A percentile compares a stretch with the other conserved stretches of the same genome.
These are phyloP conservation scores for Pseudodiploospora longispora DNA, from an alignment of 2,329 filamentous ascomycete species.

Conservation along the genomic window DNA sequence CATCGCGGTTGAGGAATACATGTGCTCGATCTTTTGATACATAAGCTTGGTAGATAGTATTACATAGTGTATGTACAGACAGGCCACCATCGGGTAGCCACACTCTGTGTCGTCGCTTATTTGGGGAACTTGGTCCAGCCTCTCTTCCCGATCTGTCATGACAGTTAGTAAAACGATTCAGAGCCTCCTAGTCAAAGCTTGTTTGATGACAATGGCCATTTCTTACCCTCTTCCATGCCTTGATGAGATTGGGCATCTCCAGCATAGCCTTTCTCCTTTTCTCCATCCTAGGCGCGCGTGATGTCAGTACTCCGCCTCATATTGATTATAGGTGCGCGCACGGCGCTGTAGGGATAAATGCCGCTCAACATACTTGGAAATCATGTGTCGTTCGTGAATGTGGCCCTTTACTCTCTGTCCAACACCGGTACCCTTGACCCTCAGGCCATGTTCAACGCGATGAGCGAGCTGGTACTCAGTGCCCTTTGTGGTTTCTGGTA, in stretches of 20 bases:
- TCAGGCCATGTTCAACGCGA: conserved; percentile 69
- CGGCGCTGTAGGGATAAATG: not conserved
- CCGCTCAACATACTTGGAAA: conserved; percentile 50
- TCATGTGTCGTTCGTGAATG: conserved; percentile 79
- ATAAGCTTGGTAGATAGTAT: conserved; percentile 21
- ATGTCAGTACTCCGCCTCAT: conserved; percentile 8
- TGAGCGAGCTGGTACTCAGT: conserved; percentile 62
- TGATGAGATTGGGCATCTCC: conserved; percentile 86
- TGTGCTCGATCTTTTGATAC: conserved; percentile 6
- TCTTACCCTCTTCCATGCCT: conserved; percentile 84
- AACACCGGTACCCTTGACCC: conserved; percentile 86
- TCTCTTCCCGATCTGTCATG: conserved; percentile 40
- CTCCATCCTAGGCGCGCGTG: conserved; percentile 55
- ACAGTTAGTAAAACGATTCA: conserved; percentile 24
- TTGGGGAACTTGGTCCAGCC: conserved; percentile 52
- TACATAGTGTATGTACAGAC: conserved; percentile 26
- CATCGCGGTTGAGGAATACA: not conserved
- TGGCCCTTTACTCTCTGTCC: conserved; percentile 95
- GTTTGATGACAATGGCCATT: too few species aligned
- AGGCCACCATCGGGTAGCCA: not conserved
- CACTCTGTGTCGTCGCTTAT: conserved; percentile 25
- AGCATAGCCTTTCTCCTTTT: conserved; percentile 86
- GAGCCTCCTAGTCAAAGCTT: too few species aligned
- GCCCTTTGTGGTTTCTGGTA: conserved; percentile 71
- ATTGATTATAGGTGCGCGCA: not conserved